Conservation (phyloP, 257 asterid species). For the Nicotiana noctiflora region DNA sequence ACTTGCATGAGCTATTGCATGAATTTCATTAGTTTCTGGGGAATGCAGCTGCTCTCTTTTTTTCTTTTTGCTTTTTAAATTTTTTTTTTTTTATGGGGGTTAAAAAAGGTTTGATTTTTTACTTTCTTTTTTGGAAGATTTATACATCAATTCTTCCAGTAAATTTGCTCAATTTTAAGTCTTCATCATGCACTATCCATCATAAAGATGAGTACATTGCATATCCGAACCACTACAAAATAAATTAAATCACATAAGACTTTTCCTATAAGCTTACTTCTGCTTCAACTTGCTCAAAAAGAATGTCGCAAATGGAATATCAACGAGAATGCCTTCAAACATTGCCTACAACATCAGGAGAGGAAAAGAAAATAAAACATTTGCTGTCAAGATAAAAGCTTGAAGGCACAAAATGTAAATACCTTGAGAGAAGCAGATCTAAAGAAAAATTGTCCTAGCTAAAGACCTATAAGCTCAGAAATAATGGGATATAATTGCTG, state of each 20-base stretch:
- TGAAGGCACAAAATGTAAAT: neutral
- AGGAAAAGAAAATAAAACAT: neutral
- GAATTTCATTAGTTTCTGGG: neutral
- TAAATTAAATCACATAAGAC: neutral
- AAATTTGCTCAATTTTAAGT: neutral
- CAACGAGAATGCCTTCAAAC: constrained; percentile 97
- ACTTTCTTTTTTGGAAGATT: neutral
- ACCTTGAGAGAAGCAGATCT: neutral
- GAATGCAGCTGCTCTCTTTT: neutral
- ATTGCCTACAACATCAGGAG: constrained; percentile 59
- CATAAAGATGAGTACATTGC: neutral
- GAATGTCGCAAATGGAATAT: constrained; percentile 96
- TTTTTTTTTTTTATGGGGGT: too few relatives aligned
- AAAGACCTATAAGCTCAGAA: neutral
- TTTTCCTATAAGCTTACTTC: constrained; percentile 51
- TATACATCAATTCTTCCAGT: neutral
- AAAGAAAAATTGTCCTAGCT: neutral
- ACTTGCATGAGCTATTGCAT: neutral
- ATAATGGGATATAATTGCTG: neutral
- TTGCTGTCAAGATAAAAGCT: neutral
- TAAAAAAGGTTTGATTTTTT: neutral
- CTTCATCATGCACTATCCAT: neutral
- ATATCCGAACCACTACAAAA: neutral
- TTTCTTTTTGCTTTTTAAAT: too few relatives aligned
- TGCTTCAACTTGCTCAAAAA: constrained; percentile 96